Percentiles rank a stretch among this genome's conserved stretches.
Evolutionary conservation across 2,329 filamentous ascomycete genomes (phyloP).

Genomic region (Phoma sp.): DNA sequence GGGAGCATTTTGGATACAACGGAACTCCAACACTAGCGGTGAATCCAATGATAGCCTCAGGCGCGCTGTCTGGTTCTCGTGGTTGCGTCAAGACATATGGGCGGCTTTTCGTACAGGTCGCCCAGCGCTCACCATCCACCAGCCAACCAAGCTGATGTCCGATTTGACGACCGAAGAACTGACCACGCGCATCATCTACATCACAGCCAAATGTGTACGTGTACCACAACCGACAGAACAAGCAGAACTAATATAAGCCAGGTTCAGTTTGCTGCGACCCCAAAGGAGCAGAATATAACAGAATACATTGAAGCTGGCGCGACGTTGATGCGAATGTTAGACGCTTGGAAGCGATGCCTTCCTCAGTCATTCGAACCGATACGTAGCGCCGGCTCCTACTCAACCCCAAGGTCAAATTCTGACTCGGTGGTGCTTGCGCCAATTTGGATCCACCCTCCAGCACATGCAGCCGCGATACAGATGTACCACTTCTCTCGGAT

Average conservation of each 20-base stretch:
- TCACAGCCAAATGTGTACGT: slow-evolving; percentile 64
- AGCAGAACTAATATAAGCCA: slow-evolving; percentile 32
- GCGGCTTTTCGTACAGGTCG: slow-evolving; percentile 67
- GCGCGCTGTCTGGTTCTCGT: slow-evolving; percentile 70
- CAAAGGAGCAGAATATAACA: slow-evolving; percentile 51
- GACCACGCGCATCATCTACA: slow-evolving; percentile 61
- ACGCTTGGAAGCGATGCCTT: slow-evolving; percentile 58
- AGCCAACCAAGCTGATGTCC: slow-evolving; percentile 57
- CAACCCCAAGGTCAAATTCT: slow-evolving; percentile 12
- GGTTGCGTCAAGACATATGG: slow-evolving; percentile 71
- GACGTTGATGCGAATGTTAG: slow-evolving; percentile 57
- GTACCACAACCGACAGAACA: slow-evolving; percentile 52
- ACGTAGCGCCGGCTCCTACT: slow-evolving; percentile 30
- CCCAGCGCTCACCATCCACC: slow-evolving; percentile 65
- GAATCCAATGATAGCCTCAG: slow-evolving; percentile 62
- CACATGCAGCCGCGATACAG: slow-evolving; percentile 57
- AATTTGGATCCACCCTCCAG: slow-evolving; percentile 41
- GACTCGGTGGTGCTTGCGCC: slow-evolving; percentile 21
- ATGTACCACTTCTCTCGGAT: slow-evolving; percentile 62
- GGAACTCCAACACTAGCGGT: slow-evolving; percentile 66
- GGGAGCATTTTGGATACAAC: slow-evolving; percentile 70
- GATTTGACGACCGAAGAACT: slow-evolving; percentile 61
- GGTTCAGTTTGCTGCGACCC: slow-evolving; percentile 63
- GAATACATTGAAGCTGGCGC: slow-evolving; percentile 54
- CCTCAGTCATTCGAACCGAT: slow-evolving; percentile 54